phyloP scores from a whole-genome alignment of 176 grass and related monocot species.

The Carex parvula region DNA sequence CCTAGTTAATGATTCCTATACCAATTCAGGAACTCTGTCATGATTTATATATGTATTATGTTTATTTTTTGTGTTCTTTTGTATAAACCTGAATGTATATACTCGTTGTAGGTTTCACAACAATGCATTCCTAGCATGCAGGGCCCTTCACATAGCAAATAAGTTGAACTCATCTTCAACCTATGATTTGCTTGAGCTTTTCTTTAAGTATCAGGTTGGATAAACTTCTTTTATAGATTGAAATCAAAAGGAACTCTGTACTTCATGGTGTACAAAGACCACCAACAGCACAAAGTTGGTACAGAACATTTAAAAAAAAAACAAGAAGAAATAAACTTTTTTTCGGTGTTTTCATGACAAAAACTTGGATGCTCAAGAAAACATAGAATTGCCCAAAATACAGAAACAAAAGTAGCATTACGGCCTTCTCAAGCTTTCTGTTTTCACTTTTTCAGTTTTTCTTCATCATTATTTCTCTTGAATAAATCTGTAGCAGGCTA shows the following conservation, averaged over 20 bases:
- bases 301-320: background rate
- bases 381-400: background rate
- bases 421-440: too few relatives aligned
- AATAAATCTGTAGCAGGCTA: background rate
- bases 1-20: background rate
- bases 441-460: background rate
- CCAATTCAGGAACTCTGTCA: background rate
- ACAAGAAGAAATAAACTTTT: background rate
- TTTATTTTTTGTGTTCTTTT: background rate
- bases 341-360: background rate
- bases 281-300: background rate
- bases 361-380: background rate
- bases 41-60: background rate
- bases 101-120: conserved; percentile 67
- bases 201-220: conserved; percentile 78
- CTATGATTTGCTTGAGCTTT: conserved; percentile 79
- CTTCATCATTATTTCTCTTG: background rate
- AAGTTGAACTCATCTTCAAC: conserved; percentile 74
- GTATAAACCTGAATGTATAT: background rate
- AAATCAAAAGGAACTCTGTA: background rate
- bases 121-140: conserved; percentile 73
- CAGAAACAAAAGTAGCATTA: background rate
- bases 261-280: background rate
- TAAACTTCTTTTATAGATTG: background rate
- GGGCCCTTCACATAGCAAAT: conserved; percentile 89